These are phyloP conservation scores for Sphaerulina vaccinii DNA, from an alignment of 2,329 filamentous ascomycete genomes.

Conservation along the genomic window DNA sequence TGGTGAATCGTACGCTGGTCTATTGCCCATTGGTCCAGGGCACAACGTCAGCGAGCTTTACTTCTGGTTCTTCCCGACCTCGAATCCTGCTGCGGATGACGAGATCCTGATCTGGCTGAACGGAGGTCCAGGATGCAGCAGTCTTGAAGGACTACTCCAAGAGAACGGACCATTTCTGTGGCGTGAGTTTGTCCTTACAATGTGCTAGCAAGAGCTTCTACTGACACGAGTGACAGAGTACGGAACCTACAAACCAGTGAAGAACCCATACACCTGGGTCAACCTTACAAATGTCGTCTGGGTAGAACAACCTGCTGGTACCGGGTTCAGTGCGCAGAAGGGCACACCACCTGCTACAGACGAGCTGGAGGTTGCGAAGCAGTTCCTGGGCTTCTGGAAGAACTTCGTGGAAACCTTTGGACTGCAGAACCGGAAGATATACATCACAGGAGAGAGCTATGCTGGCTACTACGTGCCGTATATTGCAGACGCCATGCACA, in stretches of 20 bases:
- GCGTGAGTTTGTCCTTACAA: conserved; percentile 26
- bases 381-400: conserved; percentile 44
- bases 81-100: conserved; percentile 43
- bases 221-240: conserved; percentile 33
- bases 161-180: conserved; percentile 49
- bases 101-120: conserved; percentile 43
- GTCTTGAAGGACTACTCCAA: conserved; percentile 49
- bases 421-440: conserved; percentile 55
- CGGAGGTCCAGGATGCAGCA: conserved; percentile 47
- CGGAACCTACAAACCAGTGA: conserved; percentile 43
- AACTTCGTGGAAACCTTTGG: conserved; percentile 52
- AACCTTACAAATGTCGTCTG: conserved; percentile 52
- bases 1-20: conserved; percentile 37
- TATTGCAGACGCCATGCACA: conserved; percentile 70
- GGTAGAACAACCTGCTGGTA: conserved; percentile 47
- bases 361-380: conserved; percentile 43
- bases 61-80: conserved; percentile 51
- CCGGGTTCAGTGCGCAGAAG: conserved; percentile 38
- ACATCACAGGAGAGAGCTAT: conserved; percentile 63
- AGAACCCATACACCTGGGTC: conserved; percentile 51
- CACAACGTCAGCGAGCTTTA: conserved; percentile 41
- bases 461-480: conserved; percentile 58
- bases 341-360: conserved; percentile 39
- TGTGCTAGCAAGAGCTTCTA: not conserved
- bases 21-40: conserved; percentile 35